These are phyloP conservation scores for Acorus gramineus DNA, from an alignment of 106 monocot genomes.

Conservation along the genomic window DNA sequence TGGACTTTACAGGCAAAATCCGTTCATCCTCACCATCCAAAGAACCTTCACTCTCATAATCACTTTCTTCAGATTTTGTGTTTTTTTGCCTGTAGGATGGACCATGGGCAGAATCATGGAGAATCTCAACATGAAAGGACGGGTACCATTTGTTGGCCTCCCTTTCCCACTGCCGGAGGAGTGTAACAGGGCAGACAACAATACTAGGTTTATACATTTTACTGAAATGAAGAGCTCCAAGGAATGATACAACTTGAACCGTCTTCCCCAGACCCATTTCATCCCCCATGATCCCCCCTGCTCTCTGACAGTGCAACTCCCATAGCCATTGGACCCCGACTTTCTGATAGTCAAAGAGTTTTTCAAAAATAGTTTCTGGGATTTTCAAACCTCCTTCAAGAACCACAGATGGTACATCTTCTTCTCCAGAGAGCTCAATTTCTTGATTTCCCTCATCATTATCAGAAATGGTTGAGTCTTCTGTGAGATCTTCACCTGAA, in stretches of 20 bases:
- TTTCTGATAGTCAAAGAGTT: constrained; percentile 96
- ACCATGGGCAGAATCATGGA: constrained; percentile 81
- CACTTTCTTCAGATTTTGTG: constrained; percentile 27
- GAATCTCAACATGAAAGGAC: constrained; percentile 70
- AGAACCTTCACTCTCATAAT: constrained; percentile 56
- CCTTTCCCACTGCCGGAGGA: constrained; percentile 82
- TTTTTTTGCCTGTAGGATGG: constrained; percentile 7
- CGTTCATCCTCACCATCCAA: constrained; percentile 32
- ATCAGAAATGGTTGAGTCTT: constrained; percentile 14
- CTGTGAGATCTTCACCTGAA: constrained; percentile 29
- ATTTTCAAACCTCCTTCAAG: constrained; percentile 93
- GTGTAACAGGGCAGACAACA: constrained; percentile 84
- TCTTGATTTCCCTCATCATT: constrained; percentile 37
- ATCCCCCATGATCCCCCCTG: constrained; percentile 98
- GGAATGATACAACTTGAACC: constrained; percentile 77
- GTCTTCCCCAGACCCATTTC: constrained; percentile 99
- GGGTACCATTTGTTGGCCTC: constrained; percentile 88
- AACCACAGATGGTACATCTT: constrained; percentile 22
- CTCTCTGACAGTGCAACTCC: constrained; percentile 93
- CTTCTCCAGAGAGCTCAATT: constrained; percentile 13
- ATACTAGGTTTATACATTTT: constrained; percentile 84
- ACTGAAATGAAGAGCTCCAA: constrained; percentile 80
- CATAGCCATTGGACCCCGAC: constrained; percentile 97
- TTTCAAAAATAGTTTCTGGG: constrained; percentile 41
- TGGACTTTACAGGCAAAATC: constrained; percentile 17